These are phyloP conservation scores for Pelargonium nanum DNA, from an alignment of 345 rosid genomes.

Conservation along the genomic window DNA sequence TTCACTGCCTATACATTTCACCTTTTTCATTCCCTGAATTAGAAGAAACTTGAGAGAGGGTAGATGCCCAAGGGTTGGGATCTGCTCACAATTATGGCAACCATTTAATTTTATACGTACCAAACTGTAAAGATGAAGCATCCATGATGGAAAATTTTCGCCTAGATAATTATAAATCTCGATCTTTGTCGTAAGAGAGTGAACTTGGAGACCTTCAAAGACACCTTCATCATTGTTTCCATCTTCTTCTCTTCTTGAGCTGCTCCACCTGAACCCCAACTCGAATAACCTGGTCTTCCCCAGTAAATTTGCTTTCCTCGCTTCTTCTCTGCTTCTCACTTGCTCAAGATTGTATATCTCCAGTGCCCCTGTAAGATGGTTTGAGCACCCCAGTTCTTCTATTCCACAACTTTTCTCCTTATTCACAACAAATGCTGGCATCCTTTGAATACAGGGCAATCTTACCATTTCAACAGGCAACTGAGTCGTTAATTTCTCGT, in stretches of 20 bases:
- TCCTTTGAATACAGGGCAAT: neutral
- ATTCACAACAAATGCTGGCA: conserved; percentile 3
- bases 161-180: conserved; percentile 8
- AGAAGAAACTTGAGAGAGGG: conserved; percentile 5
- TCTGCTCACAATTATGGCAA: conserved; percentile 7
- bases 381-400: neutral
- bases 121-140: conserved; percentile 1
- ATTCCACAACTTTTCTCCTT: neutral
- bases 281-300: neutral
- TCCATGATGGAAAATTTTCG: neutral
- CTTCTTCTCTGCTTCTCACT: conserved; percentile 6
- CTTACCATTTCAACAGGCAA: neutral
- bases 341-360: neutral
- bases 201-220: conserved; percentile 16
- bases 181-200: neutral
- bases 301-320: conserved; percentile 6
- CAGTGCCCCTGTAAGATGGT: neutral
- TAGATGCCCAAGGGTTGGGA: conserved; percentile 18
- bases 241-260: neutral
- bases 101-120: neutral
- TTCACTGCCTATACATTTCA: conserved; percentile 5
- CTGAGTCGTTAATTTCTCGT: neutral
- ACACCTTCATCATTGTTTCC: conserved; percentile 9
- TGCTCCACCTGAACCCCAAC: neutral
- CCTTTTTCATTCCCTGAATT: neutral